Base-by-base conservation (phyloP, 2,329 filamentous ascomycete species). In the Aspergillus tanneri region DNA sequence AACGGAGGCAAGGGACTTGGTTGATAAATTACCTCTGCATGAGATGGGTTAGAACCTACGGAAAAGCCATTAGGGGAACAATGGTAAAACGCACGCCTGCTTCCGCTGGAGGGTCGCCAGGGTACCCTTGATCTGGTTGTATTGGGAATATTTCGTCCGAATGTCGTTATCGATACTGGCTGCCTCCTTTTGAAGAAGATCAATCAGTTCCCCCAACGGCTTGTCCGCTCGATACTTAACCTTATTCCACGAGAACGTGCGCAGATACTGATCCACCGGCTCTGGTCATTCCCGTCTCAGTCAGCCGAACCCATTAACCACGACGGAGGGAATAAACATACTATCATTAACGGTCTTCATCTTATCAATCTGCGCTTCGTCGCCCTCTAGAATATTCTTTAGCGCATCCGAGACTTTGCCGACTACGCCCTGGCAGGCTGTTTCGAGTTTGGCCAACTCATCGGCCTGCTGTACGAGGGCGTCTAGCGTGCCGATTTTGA, bases 401-500 rank as follows among this genome's bases (percentile, higher is more conserved):
- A 99, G 74, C 46, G 90, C 91, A 63, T 96, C 90, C 58, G 84
- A 85, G 28, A 97, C 88, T 75, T 96, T 97, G 60, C 79, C 80
- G 30, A 95, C 91, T 5, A 96, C 89, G 44, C 79, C 82, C 71
- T 91, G 83, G 69, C 90, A 96, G 27, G 82, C 80, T 27, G 79
- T 71, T 58, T 95, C 89, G 43, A 97, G 84, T 82, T 96, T 97
- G 50, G 85, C 81, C 46, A 99, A 78, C 65, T 97, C 93, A 66
- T 99, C 93, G 47, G 93, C 93, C 72, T 99, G 92, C 73, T 96
- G 89, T 36, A 99, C 90, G 49, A 99, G 79, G 30, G 88, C 90
- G 74, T 99, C 93, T 28, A 99, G 80, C 0, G 93, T 96, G 49
- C 93, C 93, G 69, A 99, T 95, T 77, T 97, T 99, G 81, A 99